Percentiles rank a stretch among this genome's conserved stretches.
phyloP scores from a whole-genome alignment of 257 asterid genomes.

The Rauvolfia tetraphylla region DNA sequence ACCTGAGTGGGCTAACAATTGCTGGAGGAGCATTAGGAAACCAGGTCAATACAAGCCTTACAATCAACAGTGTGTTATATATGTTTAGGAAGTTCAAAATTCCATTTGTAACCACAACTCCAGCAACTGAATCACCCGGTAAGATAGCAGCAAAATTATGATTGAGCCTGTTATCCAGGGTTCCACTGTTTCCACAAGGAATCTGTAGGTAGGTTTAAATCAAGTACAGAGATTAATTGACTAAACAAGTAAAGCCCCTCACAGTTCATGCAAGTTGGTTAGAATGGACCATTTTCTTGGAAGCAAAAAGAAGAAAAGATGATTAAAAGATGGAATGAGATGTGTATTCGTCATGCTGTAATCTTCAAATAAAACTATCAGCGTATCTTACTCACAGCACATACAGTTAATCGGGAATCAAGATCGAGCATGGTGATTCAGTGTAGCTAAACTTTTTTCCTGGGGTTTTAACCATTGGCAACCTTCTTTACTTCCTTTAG shows the following conservation, averaged over 20 bases:
- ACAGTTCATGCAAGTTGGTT: neutral
- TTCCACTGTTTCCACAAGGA: constrained; percentile 35
- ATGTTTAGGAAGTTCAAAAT: constrained; percentile 67
- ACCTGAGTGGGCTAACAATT: constrained; percentile 82
- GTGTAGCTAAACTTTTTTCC: neutral
- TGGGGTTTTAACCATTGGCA: neutral
- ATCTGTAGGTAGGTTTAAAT: constrained; percentile 38
- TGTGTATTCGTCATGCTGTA: neutral
- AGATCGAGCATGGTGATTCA: neutral
- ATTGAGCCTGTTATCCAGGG: constrained; percentile 25
- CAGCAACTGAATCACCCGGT: constrained; percentile 87
- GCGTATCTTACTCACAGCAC: neutral
- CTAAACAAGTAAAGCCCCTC: neutral
- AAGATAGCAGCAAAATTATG: constrained; percentile 73
- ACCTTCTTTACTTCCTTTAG: neutral
- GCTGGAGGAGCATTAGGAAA: constrained; percentile 91
- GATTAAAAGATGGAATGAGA: neutral
- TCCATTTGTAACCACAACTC: constrained; percentile 72
- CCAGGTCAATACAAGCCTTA: constrained; percentile 89
- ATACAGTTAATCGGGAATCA: neutral
- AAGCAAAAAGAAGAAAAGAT: neutral
- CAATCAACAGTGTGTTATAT: constrained; percentile 71
- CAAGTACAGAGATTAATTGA: neutral
- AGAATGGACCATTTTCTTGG: neutral
- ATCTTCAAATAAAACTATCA: neutral